phyloP scores from a whole-genome alignment of 495 filamentous ascomycete genomes.

The Friedmanniomyces endolithicus region DNA sequence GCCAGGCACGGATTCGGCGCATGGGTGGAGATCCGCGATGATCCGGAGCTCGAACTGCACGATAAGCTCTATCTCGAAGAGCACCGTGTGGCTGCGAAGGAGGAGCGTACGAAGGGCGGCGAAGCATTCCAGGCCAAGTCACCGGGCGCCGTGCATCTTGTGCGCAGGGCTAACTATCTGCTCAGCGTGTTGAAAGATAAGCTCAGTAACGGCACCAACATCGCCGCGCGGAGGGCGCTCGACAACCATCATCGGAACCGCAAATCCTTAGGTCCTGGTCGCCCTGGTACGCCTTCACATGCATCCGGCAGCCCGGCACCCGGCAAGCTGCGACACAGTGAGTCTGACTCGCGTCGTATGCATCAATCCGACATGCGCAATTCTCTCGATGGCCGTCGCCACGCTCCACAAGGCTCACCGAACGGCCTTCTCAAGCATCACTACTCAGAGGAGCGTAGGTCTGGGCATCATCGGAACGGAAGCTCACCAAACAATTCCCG shows the following conservation, averaged over 20 bases:
- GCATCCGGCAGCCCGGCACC: constrained; percentile 16
- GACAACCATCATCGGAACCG: constrained; percentile 71
- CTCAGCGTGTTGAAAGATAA: constrained; percentile 76
- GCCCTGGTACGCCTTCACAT: constrained; percentile 15
- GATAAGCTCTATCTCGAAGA: constrained; percentile 97
- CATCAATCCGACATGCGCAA: neutral
- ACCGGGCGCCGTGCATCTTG: constrained; percentile 89
- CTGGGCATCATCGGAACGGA: constrained; percentile 15
- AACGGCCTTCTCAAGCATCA: constrained; percentile 36
- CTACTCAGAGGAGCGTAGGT: constrained; percentile 25
- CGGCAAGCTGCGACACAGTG: constrained; percentile 2
- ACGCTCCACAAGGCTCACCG: constrained; percentile 42
- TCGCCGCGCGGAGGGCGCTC: constrained; percentile 62
- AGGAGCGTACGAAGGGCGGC: constrained; percentile 59
- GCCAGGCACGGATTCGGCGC: constrained; percentile 85
- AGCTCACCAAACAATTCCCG: neutral
- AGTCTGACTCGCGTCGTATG: constrained; percentile 3
- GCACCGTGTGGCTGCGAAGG: constrained; percentile 93
- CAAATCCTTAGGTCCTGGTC: constrained; percentile 21
- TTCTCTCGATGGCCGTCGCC: constrained; percentile 16
- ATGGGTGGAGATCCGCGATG: constrained; percentile 86
- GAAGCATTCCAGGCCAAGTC: constrained; percentile 65
- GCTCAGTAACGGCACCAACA: constrained; percentile 51
- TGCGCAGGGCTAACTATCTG: constrained; percentile 87
- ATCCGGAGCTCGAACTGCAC: constrained; percentile 68